Percentiles rank a stretch among this genome's conserved stretches.
Conservation (phyloP, 1,284 basidiomycete genomes). For the Neonothopanus nambi region DNA sequence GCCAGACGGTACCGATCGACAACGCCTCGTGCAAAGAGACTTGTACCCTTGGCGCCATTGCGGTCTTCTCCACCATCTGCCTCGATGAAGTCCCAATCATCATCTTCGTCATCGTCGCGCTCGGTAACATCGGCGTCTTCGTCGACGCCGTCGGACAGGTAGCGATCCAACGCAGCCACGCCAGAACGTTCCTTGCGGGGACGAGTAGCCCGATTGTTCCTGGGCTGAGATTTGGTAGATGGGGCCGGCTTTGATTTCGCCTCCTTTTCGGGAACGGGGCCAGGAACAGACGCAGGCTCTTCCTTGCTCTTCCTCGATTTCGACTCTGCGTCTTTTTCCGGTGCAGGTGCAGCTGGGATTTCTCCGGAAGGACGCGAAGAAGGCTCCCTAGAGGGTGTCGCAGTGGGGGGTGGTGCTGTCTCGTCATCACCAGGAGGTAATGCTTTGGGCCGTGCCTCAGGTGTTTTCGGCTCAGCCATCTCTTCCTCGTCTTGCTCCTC, state of each 20-base stretch:
- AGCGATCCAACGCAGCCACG: conserved; percentile 70
- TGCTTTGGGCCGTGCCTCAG: conserved; percentile 58
- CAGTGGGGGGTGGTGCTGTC: background rate
- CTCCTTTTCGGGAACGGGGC: conserved; percentile 26
- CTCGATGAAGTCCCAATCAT: conserved; percentile 88
- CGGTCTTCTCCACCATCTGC: conserved; percentile 73
- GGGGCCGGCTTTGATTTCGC: conserved; percentile 20
- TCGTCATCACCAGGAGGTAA: conserved; percentile 34
- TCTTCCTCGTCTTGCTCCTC: conserved; percentile 25
- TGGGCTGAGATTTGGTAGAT: conserved; percentile 23
- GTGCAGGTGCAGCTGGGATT: conserved; percentile 19
- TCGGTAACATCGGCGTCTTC: conserved; percentile 61
- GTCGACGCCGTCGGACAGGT: conserved; percentile 51
- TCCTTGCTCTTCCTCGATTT: conserved; percentile 27
- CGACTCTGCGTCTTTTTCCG: conserved; percentile 20
- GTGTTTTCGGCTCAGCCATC: conserved; percentile 66
- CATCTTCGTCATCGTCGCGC: conserved; percentile 70
- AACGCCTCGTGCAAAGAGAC: conserved; percentile 80
- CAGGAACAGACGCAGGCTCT: conserved; percentile 17
- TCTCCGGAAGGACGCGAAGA: conserved; percentile 6
- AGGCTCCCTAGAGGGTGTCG: conserved; percentile 18
- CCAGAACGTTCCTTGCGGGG: conserved; percentile 71
- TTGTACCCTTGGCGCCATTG: conserved; percentile 74
- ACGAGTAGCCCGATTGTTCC: conserved; percentile 25
- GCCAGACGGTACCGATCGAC: conserved; percentile 79